These are phyloP conservation scores for Komagataella phaffii DNA, from an alignment of 805 yeast genomes.

Conservation along the genomic window DNA sequence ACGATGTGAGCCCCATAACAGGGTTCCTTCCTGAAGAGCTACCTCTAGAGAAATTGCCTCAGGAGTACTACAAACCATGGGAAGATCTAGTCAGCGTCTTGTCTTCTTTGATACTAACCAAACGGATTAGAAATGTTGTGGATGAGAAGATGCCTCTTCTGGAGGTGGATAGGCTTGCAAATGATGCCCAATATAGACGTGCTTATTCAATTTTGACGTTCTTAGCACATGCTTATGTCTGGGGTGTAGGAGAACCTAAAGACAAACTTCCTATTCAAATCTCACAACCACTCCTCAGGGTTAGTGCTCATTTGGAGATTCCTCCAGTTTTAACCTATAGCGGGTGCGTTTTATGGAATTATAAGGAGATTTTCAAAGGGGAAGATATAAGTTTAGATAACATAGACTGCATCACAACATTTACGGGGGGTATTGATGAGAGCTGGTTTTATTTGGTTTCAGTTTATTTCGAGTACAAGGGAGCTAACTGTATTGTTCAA, in stretches of 20 bases:
- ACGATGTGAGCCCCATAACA: conserved; percentile 52
- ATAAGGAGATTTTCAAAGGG: conserved; percentile 42
- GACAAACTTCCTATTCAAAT: conserved; percentile 54
- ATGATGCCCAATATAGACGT: conserved; percentile 48
- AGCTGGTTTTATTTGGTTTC: conserved; percentile 88
- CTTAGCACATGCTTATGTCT: conserved; percentile 77
- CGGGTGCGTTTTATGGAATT: conserved; percentile 82
- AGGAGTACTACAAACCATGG: conserved; percentile 63
- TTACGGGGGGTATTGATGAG: conserved; percentile 85
- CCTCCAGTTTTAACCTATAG: conserved; percentile 89
- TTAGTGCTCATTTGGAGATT: conserved; percentile 46
- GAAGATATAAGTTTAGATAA: conserved; percentile 44
- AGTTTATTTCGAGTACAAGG: conserved; percentile 73
- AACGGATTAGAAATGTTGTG: conserved; percentile 45
- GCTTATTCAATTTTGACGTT: conserved; percentile 75
- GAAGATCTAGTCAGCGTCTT: conserved; percentile 51
- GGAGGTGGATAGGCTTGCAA: conserved; percentile 27
- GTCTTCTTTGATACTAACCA: conserved; percentile 63
- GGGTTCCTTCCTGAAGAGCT: conserved; percentile 69
- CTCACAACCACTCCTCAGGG: conserved; percentile 55
- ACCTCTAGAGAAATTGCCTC: conserved; percentile 51
- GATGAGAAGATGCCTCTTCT: conserved; percentile 46
- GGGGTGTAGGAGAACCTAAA: conserved; percentile 60
- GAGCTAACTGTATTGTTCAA: conserved; percentile 53
- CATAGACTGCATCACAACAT: conserved; percentile 69